Evolutionary conservation across 139 green algal genomes (phyloP).

Genomic region (Helicosporidium sp.): DNA sequence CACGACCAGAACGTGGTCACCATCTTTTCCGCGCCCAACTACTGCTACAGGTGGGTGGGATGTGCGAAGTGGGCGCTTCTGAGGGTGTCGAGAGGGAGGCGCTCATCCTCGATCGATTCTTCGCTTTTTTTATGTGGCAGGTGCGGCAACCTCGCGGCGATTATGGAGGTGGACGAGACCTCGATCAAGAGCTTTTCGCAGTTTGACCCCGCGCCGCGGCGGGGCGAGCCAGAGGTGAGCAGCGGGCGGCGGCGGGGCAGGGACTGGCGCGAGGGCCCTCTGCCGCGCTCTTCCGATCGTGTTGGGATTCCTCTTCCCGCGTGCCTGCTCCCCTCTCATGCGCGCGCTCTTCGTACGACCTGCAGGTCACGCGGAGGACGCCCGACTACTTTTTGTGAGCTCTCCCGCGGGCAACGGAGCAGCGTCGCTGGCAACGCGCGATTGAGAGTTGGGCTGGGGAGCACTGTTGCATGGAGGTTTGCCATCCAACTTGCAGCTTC

Average conservation of each 20-base stretch:
- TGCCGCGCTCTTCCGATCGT: too few relatives aligned
- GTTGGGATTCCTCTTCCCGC: too few relatives aligned
- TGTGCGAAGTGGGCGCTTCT: neutral
- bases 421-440: too few relatives aligned
- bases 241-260: too few relatives aligned
- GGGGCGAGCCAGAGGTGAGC: conserved; percentile 69
- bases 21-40: conserved; percentile 97
- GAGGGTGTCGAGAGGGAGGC: neutral
- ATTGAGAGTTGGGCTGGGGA: too few relatives aligned
- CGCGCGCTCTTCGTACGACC: too few relatives aligned
- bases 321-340: too few relatives aligned
- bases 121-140: conserved; percentile 84
- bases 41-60: conserved; percentile 68
- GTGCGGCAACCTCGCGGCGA: conserved; percentile 80
- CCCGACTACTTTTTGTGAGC: conserved; percentile 80
- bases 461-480: too few relatives aligned
- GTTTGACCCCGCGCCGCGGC: conserved; percentile 87
- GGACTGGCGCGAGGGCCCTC: too few relatives aligned
- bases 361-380: conserved; percentile 52
- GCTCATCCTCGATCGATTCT: too few relatives aligned
- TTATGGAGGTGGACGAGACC: conserved; percentile 93
- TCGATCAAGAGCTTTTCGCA: conserved; percentile 76
- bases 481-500: too few relatives aligned
- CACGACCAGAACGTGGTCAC: conserved; percentile 95
- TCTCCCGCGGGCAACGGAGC: too few relatives aligned